phyloP scores from a whole-genome alignment of 2,329 filamentous ascomycete genomes.

The Diaporthe caulivora region DNA sequence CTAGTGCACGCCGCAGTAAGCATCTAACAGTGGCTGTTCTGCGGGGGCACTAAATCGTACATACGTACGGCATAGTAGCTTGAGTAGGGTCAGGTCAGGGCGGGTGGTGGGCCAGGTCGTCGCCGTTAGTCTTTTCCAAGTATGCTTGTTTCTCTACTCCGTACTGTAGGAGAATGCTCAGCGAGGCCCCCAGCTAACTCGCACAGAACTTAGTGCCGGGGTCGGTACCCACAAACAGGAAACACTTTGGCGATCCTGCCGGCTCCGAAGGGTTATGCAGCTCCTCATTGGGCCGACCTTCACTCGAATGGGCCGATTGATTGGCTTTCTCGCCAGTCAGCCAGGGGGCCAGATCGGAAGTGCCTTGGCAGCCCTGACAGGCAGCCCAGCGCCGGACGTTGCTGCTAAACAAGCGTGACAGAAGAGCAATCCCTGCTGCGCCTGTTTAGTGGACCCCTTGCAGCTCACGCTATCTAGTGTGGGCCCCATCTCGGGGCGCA shows the following conservation, averaged over 20 bases:
- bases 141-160: constrained; percentile 19
- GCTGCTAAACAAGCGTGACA: constrained; percentile 11
- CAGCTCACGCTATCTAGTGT: constrained; percentile 25
- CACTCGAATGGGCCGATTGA: background rate
- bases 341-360: constrained; percentile 18
- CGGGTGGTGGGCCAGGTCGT: background rate
- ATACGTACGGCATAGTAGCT: too few relatives aligned
- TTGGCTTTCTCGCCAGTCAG: background rate
- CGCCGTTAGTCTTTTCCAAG: constrained; percentile 6
- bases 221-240: constrained; percentile 16
- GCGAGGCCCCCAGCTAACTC: background rate
- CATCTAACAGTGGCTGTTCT: background rate
- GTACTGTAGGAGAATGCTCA: constrained; percentile 6
- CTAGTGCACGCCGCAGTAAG: constrained; percentile 25
- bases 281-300: constrained; percentile 9
- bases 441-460: constrained; percentile 30
- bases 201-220: constrained; percentile 25
- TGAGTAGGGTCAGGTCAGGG: background rate
- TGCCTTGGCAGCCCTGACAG: constrained; percentile 17
- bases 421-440: constrained; percentile 18
- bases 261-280: constrained; percentile 1
- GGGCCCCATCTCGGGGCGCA: background rate
- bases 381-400: constrained; percentile 3
- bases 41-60: background rate
- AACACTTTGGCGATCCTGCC: constrained; percentile 12